Conservation (phyloP, 441 rosid genomes). For the Bocquillonia castaneifolia region DNA sequence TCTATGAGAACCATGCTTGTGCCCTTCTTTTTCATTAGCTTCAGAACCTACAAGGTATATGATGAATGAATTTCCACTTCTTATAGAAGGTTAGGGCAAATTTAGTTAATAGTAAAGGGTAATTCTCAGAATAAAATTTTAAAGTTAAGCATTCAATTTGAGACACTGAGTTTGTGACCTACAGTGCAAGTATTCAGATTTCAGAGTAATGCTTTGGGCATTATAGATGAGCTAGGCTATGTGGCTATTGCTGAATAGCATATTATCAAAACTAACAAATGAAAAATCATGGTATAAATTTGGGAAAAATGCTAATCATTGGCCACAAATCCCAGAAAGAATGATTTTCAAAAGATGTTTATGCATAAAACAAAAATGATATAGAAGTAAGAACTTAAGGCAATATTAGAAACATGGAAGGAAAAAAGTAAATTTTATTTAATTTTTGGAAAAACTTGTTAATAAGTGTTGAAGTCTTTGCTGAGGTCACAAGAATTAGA, state of each 20-base stretch:
- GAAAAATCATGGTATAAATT: not conserved
- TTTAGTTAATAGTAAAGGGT: not conserved
- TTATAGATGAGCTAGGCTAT: not conserved
- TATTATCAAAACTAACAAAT: not conserved
- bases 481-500: not conserved
- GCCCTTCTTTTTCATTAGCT: slow-evolving; percentile 97
- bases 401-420: not conserved
- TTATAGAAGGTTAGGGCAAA: not conserved
- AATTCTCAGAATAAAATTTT: not conserved
- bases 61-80: slow-evolving; percentile 20
- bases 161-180: not conserved
- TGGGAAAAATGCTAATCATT: not conserved
- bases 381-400: not conserved
- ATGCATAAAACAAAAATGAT: not conserved
- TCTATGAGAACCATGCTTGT: slow-evolving; percentile 74
- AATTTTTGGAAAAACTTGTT: not conserved
- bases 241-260: not conserved
- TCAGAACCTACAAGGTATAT: slow-evolving; percentile 50
- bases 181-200: not conserved
- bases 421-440: not conserved
- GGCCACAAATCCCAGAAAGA: not conserved
- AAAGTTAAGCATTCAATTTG: not conserved
- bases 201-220: not conserved
- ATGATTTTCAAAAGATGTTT: not conserved
- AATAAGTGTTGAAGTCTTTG: not conserved